Evolutionary conservation across 495 filamentous ascomycete species (phyloP), one percentile per base, ranked within the genome.

Genomic region (Trichocladium antarcticum): DNA sequence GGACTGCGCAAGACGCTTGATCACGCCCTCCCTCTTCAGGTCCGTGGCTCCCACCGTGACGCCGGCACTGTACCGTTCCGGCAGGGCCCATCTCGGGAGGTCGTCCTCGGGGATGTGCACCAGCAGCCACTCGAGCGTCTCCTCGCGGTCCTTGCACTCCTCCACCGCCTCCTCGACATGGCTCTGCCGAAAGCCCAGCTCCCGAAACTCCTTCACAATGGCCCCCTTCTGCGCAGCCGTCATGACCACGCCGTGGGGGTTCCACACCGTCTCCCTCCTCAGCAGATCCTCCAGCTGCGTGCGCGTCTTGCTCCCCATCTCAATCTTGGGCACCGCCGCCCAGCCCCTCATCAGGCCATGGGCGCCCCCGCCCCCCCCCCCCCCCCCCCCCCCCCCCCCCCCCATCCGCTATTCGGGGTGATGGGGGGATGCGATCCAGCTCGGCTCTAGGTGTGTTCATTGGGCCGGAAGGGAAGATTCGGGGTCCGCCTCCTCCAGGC

Each of bases 81-180:
- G 93, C 20, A 98, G 70, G 61, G 85, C 83, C 87, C 89, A 95
- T 15, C 74, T 63, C 0, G 92, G 92, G 2, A 96, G 67, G 62
- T 98, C 92, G 62, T 97, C 93, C 64, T 98, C 92, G 2, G 92
- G 93, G 16, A 98, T 85, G 65, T 98, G 89, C 27, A 97, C 84
- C 17, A 98, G 73, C 16, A 98, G 78, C 92, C 92, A 98, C 56
- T 80, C 77, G 7, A 98, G 70, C 11, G 86, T 78, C 64, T 97
- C 93, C 61, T 97, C 89, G n/a, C 81, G 75, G 62, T 95, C 87
- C 67, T 87, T 93, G 64, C 87, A 95, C 56, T 86, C 81, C 22
- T 76, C 78, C 1, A 84, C 77, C 8, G 92, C 93, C 67, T 98
- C 92, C 60, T 94, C 83, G 34, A 87, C 75, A 63, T 98, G 92